Base-by-base conservation (phyloP, 2,329 filamentous ascomycete genomes). In the Coleophoma cylindrospora region DNA sequence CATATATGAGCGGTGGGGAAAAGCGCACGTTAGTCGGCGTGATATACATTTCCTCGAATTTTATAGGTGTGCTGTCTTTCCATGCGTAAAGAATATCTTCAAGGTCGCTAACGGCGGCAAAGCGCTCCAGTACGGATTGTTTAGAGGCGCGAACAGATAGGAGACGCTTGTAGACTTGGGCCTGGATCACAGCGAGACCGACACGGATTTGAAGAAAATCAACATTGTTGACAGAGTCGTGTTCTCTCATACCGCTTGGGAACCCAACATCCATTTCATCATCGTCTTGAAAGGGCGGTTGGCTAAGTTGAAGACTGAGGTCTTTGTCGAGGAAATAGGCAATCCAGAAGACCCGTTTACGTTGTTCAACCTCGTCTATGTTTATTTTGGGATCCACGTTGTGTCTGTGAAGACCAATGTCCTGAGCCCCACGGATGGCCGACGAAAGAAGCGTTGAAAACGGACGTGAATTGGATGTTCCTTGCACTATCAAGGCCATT, bases 271-370 rank as follows among this genome's bases (percentile, higher is more conserved):
- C 54, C 40, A 60, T 50, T 52, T 84, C 80, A 59, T 83, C 77
- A 57, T 84, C 80, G 52, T 83, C 79, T 59, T 83, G 80, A 1
- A 77, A 77, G 2, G 79, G 77, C 5, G 80, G 80, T 4, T 80
- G 72, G 2, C 80, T 79, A 2, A 79, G 79, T 9, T 79, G 74
- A 36, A 84, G 70, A 55, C 78, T 81, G 15, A 83, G 64, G 55
- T 84, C 80, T 66, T 83, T 84, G 65, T 84, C 80, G 22, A 84
- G 67, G 73, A 82, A 80, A 64, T 84, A 84, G 3, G 75, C 80
- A 53, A 84, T 83, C 80, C 80, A 84, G 57, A 84, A 84, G 21
- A 84, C 80, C 44, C 80, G 70, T 66, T 81, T 83, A 34, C 80
- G 51, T 38, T 58, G 40, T 45, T 56, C 49, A 15, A 50, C 49